Conservation (phyloP, 2,329 filamentous ascomycete genomes). For the Cladophialophora chaetospira region DNA sequence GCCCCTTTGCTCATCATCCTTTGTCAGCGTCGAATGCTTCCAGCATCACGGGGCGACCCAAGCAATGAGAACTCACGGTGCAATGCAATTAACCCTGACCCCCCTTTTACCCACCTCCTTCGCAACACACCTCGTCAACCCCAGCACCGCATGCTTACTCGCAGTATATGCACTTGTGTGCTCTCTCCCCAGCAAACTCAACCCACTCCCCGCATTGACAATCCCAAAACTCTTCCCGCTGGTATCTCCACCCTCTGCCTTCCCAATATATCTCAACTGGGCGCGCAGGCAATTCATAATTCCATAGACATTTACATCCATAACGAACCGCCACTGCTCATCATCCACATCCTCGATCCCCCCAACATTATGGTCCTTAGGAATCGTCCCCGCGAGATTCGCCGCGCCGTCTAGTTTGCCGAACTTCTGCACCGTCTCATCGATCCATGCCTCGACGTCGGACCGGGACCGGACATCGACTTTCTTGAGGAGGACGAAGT, state of each 20-base stretch:
- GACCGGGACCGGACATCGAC: constrained; percentile 38
- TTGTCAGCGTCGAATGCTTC: constrained; percentile 9
- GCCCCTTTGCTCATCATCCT: constrained; percentile 7
- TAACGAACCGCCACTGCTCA: constrained; percentile 42
- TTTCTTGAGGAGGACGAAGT: constrained; percentile 4
- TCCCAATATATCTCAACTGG: constrained; percentile 46
- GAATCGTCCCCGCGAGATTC: constrained; percentile 41
- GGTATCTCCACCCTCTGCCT: constrained; percentile 13
- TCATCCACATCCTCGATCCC: constrained; percentile 40
- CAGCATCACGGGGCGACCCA: too few relatives aligned
- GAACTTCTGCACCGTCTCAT: constrained; percentile 39
- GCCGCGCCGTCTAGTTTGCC: constrained; percentile 42
- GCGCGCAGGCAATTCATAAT: constrained; percentile 45
- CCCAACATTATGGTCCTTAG: constrained; percentile 20
- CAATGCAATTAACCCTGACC: constrained; percentile 42
- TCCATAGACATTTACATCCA: constrained; percentile 45
- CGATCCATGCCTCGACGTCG: constrained; percentile 40
- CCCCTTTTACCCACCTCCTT: constrained; percentile 37
- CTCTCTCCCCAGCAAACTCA: constrained; percentile 39
- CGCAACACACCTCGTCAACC: constrained; percentile 53
- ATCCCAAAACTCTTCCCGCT: constrained; percentile 35
- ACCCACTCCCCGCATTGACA: constrained; percentile 46
- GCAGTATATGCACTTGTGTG: constrained; percentile 44
- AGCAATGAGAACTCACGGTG: constrained; percentile 28
- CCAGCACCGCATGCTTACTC: constrained; percentile 61